A percentile compares a stretch with the other conserved stretches of the same genome.
These are phyloP conservation scores for Candida stauntonica DNA, from an alignment of 805 yeast genomes.

Conservation along the genomic window DNA sequence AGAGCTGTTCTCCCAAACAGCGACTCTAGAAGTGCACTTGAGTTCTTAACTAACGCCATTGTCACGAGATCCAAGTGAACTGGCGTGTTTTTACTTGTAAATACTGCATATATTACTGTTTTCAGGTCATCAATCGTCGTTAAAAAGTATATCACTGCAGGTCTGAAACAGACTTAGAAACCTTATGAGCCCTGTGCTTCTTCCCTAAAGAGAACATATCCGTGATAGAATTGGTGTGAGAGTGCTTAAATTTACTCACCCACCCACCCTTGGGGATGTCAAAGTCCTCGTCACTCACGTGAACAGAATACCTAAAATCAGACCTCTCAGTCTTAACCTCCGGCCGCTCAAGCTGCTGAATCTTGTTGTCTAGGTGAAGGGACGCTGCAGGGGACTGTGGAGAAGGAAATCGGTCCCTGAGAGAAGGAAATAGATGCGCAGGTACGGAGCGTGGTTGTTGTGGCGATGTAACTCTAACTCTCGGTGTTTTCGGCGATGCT, in stretches of 20 bases:
- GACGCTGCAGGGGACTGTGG: slow-evolving; percentile 9
- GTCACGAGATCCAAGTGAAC: slow-evolving; percentile 69
- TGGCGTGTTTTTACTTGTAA: not conserved
- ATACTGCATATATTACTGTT: not conserved
- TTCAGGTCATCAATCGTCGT: no score
- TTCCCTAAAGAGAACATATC: slow-evolving; percentile 8
- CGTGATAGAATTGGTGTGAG: slow-evolving; percentile 6
- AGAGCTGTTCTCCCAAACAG: slow-evolving; percentile 71
- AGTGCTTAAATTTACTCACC: slow-evolving; percentile 9
- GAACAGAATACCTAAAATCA: slow-evolving; percentile 8
- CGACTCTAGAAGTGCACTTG: slow-evolving; percentile 84
- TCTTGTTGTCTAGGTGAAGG: slow-evolving; percentile 3
- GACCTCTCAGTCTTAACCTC: slow-evolving; percentile 7
- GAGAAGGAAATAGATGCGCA: slow-evolving; percentile 17
- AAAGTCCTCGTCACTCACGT: slow-evolving; percentile 14
- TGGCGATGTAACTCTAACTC: not conserved
- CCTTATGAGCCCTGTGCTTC: slow-evolving; percentile 7
- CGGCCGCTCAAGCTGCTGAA: slow-evolving; percentile 8
- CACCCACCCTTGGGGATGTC: slow-evolving; percentile 13
- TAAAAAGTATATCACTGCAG: not conserved
- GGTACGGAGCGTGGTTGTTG: slow-evolving; percentile 11
- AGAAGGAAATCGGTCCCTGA: slow-evolving; percentile 10
- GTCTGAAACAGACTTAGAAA: slow-evolving; percentile 6
- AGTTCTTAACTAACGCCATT: slow-evolving; percentile 76
- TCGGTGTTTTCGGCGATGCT: slow-evolving; percentile 5